These are phyloP conservation scores for Eucalyptus regnans DNA, from an alignment of 345 rosid species.

Conservation along the genomic window DNA sequence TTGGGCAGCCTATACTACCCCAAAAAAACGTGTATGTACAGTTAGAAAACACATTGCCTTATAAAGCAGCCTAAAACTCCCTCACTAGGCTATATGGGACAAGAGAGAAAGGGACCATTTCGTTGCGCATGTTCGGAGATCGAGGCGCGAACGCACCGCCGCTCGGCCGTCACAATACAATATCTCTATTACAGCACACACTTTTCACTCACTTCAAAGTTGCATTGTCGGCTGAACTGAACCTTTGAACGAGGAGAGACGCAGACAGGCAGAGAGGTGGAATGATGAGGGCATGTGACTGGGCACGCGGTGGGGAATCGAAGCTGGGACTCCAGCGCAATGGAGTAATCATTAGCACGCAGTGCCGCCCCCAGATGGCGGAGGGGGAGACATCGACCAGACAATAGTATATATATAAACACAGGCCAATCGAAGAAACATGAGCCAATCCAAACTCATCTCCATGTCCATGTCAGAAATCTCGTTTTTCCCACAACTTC, in stretches of 20 bases:
- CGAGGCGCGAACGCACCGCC: too few relatives aligned
- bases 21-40: too few relatives aligned
- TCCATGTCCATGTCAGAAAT: background rate
- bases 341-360: background rate
- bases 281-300: background rate
- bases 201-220: background rate
- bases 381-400: background rate
- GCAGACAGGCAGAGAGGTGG: background rate
- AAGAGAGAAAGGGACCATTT: too few relatives aligned
- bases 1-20: too few relatives aligned
- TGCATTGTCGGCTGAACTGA: background rate
- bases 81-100: too few relatives aligned
- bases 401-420: background rate
- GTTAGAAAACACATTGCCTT: too few relatives aligned
- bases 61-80: too few relatives aligned
- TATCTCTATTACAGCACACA: background rate
- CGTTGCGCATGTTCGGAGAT: too few relatives aligned
- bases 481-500: background rate
- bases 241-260: background rate
- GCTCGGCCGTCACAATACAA: background rate
- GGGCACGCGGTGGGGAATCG: background rate
- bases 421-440: background rate
- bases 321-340: background rate
- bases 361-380: background rate
- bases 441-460: background rate